Conservation (phyloP, 139 green algal genomes). For the Ettlia oleoabundans region DNA sequence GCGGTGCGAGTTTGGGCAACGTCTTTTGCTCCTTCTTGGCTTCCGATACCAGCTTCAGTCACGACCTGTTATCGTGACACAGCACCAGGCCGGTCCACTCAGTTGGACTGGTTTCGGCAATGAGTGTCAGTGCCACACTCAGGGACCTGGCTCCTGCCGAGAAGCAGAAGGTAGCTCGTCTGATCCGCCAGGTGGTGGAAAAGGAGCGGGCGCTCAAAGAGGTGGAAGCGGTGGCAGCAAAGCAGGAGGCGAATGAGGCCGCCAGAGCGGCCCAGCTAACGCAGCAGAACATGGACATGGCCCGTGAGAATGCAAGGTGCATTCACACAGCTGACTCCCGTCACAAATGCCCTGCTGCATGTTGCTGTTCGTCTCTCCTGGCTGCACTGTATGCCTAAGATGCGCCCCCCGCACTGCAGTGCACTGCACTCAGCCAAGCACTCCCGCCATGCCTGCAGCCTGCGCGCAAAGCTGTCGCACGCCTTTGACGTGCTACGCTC, state of each 20-base stretch:
- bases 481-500: slow-evolving; percentile 46
- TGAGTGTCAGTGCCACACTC: slow-evolving; percentile 32
- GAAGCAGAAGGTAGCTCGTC: slow-evolving; percentile 47
- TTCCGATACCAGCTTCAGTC: no score
- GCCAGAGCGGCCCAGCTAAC: slow-evolving; percentile 2
- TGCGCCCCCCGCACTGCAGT: no score
- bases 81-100: no score
- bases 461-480: slow-evolving; percentile 45
- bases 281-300: slow-evolving; percentile 23
- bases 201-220: slow-evolving; percentile 17
- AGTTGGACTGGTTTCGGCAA: no score
- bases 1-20: no score
- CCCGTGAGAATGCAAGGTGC: slow-evolving; percentile 42
- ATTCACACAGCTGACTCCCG: no score
- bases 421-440: background rate
- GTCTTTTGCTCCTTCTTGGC: no score
- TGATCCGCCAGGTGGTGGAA: slow-evolving; percentile 46
- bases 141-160: slow-evolving; percentile 41
- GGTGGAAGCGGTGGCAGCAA: background rate
- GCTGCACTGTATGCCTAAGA: no score
- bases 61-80: no score
- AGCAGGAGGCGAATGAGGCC: background rate
- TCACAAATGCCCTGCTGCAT: no score
- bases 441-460: slow-evolving; percentile 8
- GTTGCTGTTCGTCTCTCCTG: no score